phyloP scores from a whole-genome alignment of 139 green algal genomes.

The Limnomonas spitsbergensis region DNA sequence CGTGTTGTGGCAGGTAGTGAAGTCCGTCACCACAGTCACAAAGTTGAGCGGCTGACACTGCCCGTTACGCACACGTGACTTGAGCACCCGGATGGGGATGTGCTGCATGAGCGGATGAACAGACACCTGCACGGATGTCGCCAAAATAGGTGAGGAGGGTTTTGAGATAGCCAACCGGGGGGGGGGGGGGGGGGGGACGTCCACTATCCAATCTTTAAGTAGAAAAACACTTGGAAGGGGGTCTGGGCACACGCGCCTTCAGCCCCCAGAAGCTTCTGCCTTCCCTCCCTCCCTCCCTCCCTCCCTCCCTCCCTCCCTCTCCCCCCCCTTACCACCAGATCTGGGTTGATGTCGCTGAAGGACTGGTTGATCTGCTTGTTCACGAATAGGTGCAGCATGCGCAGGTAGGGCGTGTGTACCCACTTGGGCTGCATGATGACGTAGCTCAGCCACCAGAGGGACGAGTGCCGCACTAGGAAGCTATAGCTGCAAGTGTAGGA shows the following conservation, averaged over 20 bases:
- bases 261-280: too few species aligned
- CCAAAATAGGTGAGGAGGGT: too few species aligned
- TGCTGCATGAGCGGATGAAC: conserved; percentile 98
- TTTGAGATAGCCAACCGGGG: too few species aligned
- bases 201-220: too few species aligned
- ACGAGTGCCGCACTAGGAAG: conserved; percentile 85
- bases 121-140: too few species aligned
- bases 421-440: conserved; percentile 53
- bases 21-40: conserved; percentile 94
- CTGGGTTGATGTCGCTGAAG: conserved; percentile 66
- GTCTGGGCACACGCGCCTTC: too few species aligned
- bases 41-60: conserved; percentile 68
- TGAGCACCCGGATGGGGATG: conserved; percentile 71
- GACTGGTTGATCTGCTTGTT: conserved; percentile 29
- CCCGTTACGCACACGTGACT: conserved; percentile 24
- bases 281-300: too few species aligned
- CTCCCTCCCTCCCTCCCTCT: too few species aligned
- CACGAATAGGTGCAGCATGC: conserved; percentile 39
- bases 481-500: too few species aligned
- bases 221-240: too few species aligned
- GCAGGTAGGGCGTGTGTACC: conserved; percentile 71
- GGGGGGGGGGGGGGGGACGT: too few species aligned
- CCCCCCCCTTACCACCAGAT: conserved; percentile 55
- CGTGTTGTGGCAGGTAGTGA: conserved; percentile 96
- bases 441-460: conserved; percentile 60